phyloP scores from a whole-genome alignment of 768 basidiomycete genomes.

The Trametes cubensis region DNA sequence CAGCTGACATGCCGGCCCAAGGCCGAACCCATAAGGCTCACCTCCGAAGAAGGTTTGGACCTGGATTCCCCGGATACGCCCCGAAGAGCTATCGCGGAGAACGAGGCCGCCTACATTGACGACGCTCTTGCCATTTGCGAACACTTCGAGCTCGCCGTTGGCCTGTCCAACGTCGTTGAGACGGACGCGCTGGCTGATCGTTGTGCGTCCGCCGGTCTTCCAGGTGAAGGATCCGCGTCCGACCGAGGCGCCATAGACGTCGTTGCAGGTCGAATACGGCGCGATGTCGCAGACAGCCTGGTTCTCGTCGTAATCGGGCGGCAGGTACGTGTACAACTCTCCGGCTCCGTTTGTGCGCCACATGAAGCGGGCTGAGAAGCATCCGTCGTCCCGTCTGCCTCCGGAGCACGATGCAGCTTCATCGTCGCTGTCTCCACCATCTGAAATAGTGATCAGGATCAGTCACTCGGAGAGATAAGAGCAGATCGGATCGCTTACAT shows the following conservation, averaged over 20 bases:
- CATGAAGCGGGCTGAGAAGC: constrained; percentile 75
- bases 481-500: constrained; percentile 44
- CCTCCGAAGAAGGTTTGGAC: constrained; percentile 84
- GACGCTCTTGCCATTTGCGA: constrained; percentile 64
- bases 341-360: constrained; percentile 54
- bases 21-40: constrained; percentile 30
- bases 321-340: constrained; percentile 51
- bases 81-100: constrained; percentile 50
- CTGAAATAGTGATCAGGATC: constrained; percentile 33
- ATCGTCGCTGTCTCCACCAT: constrained; percentile 57
- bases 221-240: constrained; percentile 72
- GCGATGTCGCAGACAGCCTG: constrained; percentile 50
- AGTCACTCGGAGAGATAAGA: not conserved
- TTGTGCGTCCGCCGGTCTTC: constrained; percentile 64
- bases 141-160: constrained; percentile 75
- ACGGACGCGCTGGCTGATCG: constrained; percentile 66
- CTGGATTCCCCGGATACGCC: constrained; percentile 68
- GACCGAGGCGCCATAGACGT: constrained; percentile 66
- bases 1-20: constrained; percentile 5
- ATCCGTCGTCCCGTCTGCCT: constrained; percentile 57
- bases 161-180: constrained; percentile 71
- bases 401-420: constrained; percentile 65
- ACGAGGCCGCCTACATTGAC: constrained; percentile 59
- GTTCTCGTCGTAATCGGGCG: constrained; percentile 52
- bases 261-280: constrained; percentile 59